Percentiles rank a stretch among this genome's conserved stretches.
Conservation (phyloP, 306 rosid genomes). For the Gastrolobium villosum region DNA sequence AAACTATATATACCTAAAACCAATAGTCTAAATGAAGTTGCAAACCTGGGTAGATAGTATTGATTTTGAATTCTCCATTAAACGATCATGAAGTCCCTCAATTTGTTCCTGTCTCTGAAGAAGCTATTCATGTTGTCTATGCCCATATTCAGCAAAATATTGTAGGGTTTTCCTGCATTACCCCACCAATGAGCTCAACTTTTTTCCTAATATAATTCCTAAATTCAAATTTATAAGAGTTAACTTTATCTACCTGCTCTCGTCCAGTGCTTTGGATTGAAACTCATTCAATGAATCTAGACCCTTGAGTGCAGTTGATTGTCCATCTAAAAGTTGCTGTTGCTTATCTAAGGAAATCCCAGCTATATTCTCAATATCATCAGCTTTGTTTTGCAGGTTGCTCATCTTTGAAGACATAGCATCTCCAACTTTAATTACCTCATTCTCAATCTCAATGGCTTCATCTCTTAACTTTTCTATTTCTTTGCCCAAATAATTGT, state of each 20-base stretch:
- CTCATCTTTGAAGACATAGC: slow-evolving; percentile 68
- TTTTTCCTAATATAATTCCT: neutral
- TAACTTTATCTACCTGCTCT: slow-evolving; percentile 69
- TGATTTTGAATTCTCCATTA: slow-evolving; percentile 75
- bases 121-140: slow-evolving; percentile 78
- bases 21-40: neutral
- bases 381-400: slow-evolving; percentile 70
- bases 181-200: slow-evolving; percentile 9
- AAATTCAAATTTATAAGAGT: neutral
- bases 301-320: slow-evolving; percentile 70
- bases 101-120: slow-evolving; percentile 66
- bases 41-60: slow-evolving; percentile 81
- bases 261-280: slow-evolving; percentile 80
- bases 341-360: slow-evolving; percentile 83
- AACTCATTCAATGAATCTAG: slow-evolving; percentile 65
- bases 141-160: slow-evolving; percentile 65
- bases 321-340: slow-evolving; percentile 76
- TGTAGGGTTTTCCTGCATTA: slow-evolving; percentile 67
- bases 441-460: slow-evolving; percentile 67
- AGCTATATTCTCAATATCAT: slow-evolving; percentile 75
- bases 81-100: slow-evolving; percentile 70
- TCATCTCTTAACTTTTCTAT: slow-evolving; percentile 67
- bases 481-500: slow-evolving; percentile 65
- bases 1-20: neutral
- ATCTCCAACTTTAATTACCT: slow-evolving; percentile 72